Evolutionary conservation across 2,329 filamentous ascomycete species (phyloP), one percentile per base, ranked within the genome.

Genomic region (Helminthosporium solani): DNA sequence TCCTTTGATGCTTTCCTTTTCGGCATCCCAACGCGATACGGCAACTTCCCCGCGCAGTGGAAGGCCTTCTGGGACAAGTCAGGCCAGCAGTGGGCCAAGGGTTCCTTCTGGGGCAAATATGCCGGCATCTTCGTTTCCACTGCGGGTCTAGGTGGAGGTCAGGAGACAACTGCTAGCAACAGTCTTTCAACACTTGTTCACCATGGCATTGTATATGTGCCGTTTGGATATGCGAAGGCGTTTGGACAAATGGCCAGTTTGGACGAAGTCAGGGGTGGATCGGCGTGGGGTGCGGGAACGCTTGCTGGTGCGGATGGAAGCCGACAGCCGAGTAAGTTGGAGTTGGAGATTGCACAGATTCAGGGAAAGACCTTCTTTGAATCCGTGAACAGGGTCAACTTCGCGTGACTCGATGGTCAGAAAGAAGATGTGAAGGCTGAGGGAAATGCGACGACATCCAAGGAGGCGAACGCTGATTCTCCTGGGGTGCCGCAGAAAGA

Each of bases 41-140:
- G 94, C 63, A 97, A 95, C 83, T 96, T 96, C 81, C 91, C 92
- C 39, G 88, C 86, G 15, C 94, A 99, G 77, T 96, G 88, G 88
- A 96, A 94, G 80, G 67, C 83, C 33, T 92, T 90, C 80, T 95
- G 90, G 88, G 94, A 99, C 78, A 81, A 82, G 74, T 91, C 90
- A 19, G 92, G 92, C 66, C 78, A 81, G 60, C 87, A 94, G 73
- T 97, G 94, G 94, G 75, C 79, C 51, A 71, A 74, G 12, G 92
- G 92, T 53, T 83, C 78, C 58, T 91, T 81, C 78, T 83, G 79
- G 74, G 91, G 91, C 76, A 97, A 97, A 80, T 85, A 90, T 66
- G 92, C 87, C 44, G 92, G 92, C 64, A 57, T 96, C 52, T 99
- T 99, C 81, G 75, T 99, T 72, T 89, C 86, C 53, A 95, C 90